Base-by-base conservation (phyloP, 352 stramenopile genomes). In the Phytophthora cactorum region DNA sequence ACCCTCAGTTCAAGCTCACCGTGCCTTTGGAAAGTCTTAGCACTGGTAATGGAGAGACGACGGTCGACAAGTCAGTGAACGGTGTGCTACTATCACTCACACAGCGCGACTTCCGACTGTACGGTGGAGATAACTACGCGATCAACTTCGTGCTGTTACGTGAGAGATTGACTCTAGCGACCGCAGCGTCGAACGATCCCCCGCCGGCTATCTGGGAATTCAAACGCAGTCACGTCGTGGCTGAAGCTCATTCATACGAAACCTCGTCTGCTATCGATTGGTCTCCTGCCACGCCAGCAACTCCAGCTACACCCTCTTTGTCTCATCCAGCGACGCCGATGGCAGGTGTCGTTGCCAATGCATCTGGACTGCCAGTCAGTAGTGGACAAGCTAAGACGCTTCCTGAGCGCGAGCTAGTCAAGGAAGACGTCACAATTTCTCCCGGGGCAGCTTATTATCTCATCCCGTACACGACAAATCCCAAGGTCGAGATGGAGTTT, bases 401-500 rank as follows among this genome's bases (percentile, higher is more conserved):
- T 2, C 86, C 87, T 0, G 85, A 96, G 63, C 86, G 90, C 4
- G 91, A 97, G 57, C 75, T 97, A 7, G 73, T 88, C 3, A 88
- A 85, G 44, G 88, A 90, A 53, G 81, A 90, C 5, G 57, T 97
- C 14, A 71, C 77, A 14, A 72, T 98, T 2, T 84, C 96, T 32
- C 82, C 89, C 0, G 79, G 83, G 45, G 77, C 66, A 14, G 64
- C 76, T 14, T 97, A 97, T 60, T 90, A 89, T 54, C 68, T 98
- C 14, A 67, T 97, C 7, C 87, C 90, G 10, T 94, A 95, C 70
- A 93, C 90, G 1, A 79, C 85, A 28, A 82, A 93, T 61, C 56
- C 71, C 31, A 92, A 90, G 58, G 88, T 94, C 41, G 91, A 97
- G 49, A 95, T 95, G 77, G 88, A 95, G 50, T 98, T 96, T 57